phyloP scores from a whole-genome alignment of 208 protist genomes.

The Leishmania tarentolae region DNA sequence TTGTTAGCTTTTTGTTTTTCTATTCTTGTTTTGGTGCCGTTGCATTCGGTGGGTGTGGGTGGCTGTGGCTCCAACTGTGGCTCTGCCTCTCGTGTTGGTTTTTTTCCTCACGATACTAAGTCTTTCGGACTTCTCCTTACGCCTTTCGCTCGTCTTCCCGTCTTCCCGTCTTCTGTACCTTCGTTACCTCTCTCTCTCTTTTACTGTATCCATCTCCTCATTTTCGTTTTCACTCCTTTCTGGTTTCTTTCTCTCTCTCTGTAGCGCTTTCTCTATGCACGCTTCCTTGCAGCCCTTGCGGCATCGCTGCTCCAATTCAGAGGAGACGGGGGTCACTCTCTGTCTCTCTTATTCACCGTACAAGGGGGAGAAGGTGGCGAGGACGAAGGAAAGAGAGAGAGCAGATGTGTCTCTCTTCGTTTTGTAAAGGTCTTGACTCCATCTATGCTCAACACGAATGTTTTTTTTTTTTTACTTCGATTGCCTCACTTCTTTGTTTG shows the following conservation, averaged over 20 bases:
- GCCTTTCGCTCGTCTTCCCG: neutral
- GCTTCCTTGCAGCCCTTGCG: neutral
- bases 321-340: no score
- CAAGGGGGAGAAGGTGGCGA: neutral
- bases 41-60: neutral
- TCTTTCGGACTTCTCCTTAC: neutral
- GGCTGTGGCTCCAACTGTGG: neutral
- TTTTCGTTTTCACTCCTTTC: neutral
- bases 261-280: neutral
- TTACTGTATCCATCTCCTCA: neutral
- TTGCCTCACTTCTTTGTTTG: neutral
- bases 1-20: neutral
- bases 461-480: neutral
- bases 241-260: neutral
- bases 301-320: slow-evolving; percentile 1
- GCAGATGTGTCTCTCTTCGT: neutral
- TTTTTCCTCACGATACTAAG: no score
- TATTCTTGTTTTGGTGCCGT: neutral
- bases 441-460: neutral
- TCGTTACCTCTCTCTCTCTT: neutral
- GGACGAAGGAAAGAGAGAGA: neutral
- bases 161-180: neutral
- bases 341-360: neutral
- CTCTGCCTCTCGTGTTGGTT: neutral
- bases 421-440: neutral